These are phyloP conservation scores for Camelina neglecta DNA, from an alignment of 345 rosid species.

Conservation along the genomic window DNA sequence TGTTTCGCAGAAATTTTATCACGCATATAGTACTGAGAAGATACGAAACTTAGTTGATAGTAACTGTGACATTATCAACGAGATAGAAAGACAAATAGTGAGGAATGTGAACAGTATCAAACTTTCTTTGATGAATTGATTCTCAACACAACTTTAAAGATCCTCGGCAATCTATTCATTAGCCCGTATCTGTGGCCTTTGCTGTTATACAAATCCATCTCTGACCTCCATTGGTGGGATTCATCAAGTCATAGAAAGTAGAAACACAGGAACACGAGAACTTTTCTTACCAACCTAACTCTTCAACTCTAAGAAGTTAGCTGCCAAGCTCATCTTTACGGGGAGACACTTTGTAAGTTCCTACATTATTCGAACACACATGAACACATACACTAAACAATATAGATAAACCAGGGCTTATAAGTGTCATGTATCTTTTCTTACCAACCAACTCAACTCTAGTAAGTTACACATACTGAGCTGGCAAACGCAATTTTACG, in stretches of 20 bases:
- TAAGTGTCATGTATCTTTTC: not conserved
- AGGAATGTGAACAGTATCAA: not conserved
- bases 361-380: not conserved
- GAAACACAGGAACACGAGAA: not conserved
- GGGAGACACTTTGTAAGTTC: not conserved
- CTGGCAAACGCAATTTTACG: no score
- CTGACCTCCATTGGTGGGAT: not conserved
- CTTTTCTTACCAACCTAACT: not conserved
- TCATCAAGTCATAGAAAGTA: not conserved
- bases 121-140: not conserved
- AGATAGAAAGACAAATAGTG: not conserved
- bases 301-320: not conserved
- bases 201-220: not conserved
- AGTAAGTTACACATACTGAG: not conserved
- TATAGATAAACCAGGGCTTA: not conserved
- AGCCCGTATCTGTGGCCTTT: not conserved
- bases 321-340: not conserved
- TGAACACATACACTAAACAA: conserved; percentile 3
- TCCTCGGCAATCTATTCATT: not conserved
- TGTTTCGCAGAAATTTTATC: not conserved
- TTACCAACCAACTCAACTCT: no score
- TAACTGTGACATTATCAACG: not conserved
- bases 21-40: not conserved
- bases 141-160: not conserved
- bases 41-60: not conserved